Evolutionary conservation across 257 asterid species (phyloP).

Genomic region (Solanum tarapatanum): DNA sequence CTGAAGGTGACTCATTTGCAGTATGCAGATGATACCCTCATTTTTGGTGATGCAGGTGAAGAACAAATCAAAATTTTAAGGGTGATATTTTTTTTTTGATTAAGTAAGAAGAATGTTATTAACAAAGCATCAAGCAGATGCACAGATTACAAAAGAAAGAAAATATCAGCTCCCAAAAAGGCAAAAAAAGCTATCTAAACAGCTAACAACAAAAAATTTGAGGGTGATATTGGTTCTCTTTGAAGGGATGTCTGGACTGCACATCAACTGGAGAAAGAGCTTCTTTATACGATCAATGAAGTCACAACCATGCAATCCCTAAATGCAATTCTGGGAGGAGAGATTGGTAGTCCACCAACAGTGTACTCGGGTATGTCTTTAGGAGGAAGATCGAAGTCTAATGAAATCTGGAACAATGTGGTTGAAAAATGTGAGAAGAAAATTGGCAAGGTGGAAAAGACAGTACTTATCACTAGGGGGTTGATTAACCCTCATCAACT

Average conservation of each 20-base stretch:
- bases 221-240: background rate
- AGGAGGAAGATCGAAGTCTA: background rate
- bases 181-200: too few species aligned
- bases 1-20: background rate
- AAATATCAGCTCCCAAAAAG: too few species aligned
- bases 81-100: background rate
- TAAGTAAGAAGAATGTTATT: too few species aligned
- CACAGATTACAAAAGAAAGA: too few species aligned
- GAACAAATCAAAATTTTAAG: background rate
- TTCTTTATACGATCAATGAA: background rate
- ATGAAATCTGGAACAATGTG: background rate
- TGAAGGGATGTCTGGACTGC: background rate
- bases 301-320: background rate
- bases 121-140: too few species aligned
- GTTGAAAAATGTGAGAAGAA: background rate
- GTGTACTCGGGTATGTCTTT: background rate
- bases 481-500: background rate
- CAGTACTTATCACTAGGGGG: background rate
- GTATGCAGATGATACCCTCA: background rate
- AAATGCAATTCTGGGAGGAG: background rate
- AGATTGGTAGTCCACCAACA: background rate
- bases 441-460: background rate
- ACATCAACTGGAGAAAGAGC: background rate
- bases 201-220: too few species aligned
- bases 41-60: background rate